Evolutionary conservation across 2,329 filamentous ascomycete species (phyloP).

Genomic region (Geosmithia morbida): DNA sequence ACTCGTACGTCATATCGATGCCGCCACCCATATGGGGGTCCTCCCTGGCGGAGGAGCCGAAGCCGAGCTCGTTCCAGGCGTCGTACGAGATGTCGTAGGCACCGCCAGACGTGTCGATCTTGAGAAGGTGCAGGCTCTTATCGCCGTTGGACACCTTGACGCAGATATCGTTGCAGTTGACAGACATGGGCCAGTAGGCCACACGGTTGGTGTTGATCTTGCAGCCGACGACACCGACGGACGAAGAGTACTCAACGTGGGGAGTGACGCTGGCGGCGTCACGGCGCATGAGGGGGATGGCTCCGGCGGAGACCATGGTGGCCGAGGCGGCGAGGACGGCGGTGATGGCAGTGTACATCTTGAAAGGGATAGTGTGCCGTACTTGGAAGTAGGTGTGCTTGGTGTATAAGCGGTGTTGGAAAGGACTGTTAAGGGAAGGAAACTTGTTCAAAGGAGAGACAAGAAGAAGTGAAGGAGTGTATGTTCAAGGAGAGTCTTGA

Average conservation of each 20-base stretch:
- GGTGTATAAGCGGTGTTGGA: not conserved
- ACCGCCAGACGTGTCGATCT: constrained; percentile 39
- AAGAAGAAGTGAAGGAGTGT: not conserved
- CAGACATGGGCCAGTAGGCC: constrained; percentile 41
- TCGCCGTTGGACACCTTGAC: constrained; percentile 33
- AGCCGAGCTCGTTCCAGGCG: constrained; percentile 43
- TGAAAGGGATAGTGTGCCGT: constrained; percentile 2
- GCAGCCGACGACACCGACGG: constrained; percentile 43
- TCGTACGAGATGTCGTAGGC: constrained; percentile 47
- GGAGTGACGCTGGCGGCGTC: constrained; percentile 26
- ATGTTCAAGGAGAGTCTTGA: not conserved
- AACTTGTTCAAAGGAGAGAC: not conserved
- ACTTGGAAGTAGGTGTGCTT: not conserved
- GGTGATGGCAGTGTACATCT: constrained; percentile 10
- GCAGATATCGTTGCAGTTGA: constrained; percentile 42
- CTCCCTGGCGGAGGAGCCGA: constrained; percentile 29
- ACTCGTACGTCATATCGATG: constrained; percentile 33
- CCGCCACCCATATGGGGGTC: constrained; percentile 33
- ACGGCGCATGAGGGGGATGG: constrained; percentile 5
- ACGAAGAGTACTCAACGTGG: constrained; percentile 41
- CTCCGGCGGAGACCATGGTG: constrained; percentile 7
- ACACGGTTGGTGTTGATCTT: constrained; percentile 46
- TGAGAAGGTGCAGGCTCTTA: constrained; percentile 40
- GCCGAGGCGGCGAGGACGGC: constrained; percentile 9
- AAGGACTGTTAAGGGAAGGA: not conserved